Conservation (phyloP, 805 yeast genomes). For the Wickerhamomyces rabaulensis region DNA sequence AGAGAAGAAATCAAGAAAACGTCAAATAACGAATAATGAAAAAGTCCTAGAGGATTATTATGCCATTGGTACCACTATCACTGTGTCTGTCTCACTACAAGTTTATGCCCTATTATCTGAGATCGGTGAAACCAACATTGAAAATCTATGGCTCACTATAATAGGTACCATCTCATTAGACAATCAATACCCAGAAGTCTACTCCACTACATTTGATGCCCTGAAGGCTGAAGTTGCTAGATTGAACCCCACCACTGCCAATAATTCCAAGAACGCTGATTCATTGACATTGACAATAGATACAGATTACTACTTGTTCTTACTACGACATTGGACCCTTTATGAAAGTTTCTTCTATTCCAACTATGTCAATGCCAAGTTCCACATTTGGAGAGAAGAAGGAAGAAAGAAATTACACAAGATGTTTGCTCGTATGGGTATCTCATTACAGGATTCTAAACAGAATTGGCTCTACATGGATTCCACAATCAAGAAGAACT, state of each 20-base stretch:
- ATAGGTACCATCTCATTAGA: constrained; percentile 85
- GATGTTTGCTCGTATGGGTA: constrained; percentile 95
- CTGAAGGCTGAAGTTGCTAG: constrained; percentile 80
- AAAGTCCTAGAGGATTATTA: constrained; percentile 68
- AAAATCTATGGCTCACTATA: constrained; percentile 78
- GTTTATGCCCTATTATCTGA: constrained; percentile 74
- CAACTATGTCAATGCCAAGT: constrained; percentile 83
- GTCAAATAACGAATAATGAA: constrained; percentile 42
- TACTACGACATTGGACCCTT: constrained; percentile 88
- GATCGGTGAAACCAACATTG: constrained; percentile 73
- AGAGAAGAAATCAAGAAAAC: constrained; percentile 35
- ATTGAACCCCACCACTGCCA: constrained; percentile 39
- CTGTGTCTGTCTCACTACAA: constrained; percentile 72
- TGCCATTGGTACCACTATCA: constrained; percentile 72
- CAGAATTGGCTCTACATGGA: constrained; percentile 93
- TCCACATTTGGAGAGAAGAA: constrained; percentile 85
- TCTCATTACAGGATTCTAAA: constrained; percentile 79
- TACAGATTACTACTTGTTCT: constrained; percentile 78
- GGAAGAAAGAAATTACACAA: constrained; percentile 84
- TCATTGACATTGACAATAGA: constrained; percentile 55
- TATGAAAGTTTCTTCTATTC: constrained; percentile 89
- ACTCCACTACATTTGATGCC: constrained; percentile 65
- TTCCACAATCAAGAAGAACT: constrained; percentile 64
- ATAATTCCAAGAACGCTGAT: constrained; percentile 31
- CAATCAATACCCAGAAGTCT: constrained; percentile 66